Percentiles rank a stretch among this genome's conserved stretches.
phyloP scores from a whole-genome alignment of 2,329 filamentous ascomycete genomes.

The Lasiodiplodia gonubiensis region DNA sequence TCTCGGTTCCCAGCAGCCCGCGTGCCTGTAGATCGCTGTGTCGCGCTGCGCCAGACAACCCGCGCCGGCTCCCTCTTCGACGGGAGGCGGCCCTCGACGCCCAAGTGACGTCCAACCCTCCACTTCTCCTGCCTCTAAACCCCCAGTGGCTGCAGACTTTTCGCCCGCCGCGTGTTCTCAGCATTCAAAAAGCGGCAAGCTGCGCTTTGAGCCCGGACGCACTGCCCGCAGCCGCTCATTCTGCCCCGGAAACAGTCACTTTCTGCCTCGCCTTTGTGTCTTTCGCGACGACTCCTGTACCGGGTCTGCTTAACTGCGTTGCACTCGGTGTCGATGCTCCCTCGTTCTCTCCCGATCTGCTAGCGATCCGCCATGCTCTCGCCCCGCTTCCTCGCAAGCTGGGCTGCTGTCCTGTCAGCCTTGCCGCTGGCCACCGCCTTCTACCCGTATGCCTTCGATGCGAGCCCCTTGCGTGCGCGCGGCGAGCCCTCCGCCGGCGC shows the following conservation, averaged over 20 bases:
- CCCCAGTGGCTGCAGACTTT: constrained; percentile 8
- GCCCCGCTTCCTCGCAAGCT: neutral
- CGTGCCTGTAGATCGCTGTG: constrained; percentile 17
- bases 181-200: constrained; percentile 2
- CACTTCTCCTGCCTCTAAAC: constrained; percentile 12
- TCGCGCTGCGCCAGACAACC: constrained; percentile 18
- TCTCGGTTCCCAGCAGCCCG: neutral
- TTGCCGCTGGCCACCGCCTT: constrained; percentile 38
- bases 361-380: constrained; percentile 9
- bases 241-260: constrained; percentile 15
- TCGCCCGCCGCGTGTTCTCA: constrained; percentile 4
- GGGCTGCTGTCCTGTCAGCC: neutral
- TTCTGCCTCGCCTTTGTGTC: constrained; percentile 3
- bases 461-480: constrained; percentile 28
- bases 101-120: constrained; percentile 11
- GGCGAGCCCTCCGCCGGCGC: neutral
- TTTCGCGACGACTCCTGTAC: neutral
- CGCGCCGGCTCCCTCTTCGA: constrained; percentile 9
- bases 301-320: constrained; percentile 29
- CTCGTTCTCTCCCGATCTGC: neutral
- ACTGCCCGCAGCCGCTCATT: constrained; percentile 8
- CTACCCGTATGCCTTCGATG: constrained; percentile 40
- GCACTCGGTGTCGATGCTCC: constrained; percentile 24
- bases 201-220: constrained; percentile 6
- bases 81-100: constrained; percentile 5